A percentile compares a stretch with the other conserved stretches of the same genome.
Evolutionary conservation across 2,329 filamentous ascomycete species (phyloP).

Genomic region (Fusarium algeriense): DNA sequence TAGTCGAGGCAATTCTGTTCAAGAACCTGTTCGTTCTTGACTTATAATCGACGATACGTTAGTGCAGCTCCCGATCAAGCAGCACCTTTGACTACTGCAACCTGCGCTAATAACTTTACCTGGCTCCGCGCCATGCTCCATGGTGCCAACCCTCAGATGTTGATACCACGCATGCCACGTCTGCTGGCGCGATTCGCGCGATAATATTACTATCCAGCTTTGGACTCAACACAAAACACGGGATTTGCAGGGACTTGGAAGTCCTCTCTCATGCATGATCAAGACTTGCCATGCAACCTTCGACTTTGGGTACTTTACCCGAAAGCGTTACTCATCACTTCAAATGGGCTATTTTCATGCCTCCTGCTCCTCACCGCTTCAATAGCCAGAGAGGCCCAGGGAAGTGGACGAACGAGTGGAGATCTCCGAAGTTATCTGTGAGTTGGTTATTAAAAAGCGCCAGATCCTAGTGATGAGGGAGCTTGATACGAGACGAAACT

Average conservation of each 20-base stretch:
- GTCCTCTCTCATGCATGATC: background rate
- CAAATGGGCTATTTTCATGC: background rate
- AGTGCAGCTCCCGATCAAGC: background rate
- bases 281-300: background rate
- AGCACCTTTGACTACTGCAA: slow-evolving; percentile 14
- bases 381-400: slow-evolving; percentile 3
- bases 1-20: slow-evolving; percentile 8
- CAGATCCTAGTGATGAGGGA: slow-evolving; percentile 9
- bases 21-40: slow-evolving; percentile 15
- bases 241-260: background rate
- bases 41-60: background rate
- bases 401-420: slow-evolving; percentile 20
- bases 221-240: background rate
- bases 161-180: slow-evolving; percentile 6
- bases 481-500: slow-evolving; percentile 35
- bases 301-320: background rate
- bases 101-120: slow-evolving; percentile 10
- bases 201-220: background rate
- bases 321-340: background rate
- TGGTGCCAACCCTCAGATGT: slow-evolving; percentile 17
- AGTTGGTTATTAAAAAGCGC: slow-evolving; percentile 1
- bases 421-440: slow-evolving; percentile 11
- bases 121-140: background rate
- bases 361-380: slow-evolving; percentile 15
- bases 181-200: slow-evolving; percentile 1